These are phyloP conservation scores for Panellus pusillus DNA, from an alignment of 768 basidiomycete species.

Conservation along the genomic window DNA sequence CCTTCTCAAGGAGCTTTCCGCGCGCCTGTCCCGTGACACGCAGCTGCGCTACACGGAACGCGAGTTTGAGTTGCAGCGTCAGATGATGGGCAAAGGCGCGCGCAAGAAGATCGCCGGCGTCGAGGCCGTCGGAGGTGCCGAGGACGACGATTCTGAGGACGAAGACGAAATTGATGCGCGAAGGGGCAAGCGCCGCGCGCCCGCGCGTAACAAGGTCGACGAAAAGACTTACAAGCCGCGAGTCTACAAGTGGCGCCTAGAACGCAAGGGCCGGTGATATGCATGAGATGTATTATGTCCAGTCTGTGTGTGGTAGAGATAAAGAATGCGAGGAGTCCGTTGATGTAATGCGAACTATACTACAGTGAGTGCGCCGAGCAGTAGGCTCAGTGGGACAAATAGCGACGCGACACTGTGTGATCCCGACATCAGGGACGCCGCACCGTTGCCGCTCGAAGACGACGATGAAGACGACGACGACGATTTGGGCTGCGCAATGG, in stretches of 20 bases:
- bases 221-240: conserved; percentile 74
- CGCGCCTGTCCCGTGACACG: conserved; percentile 74
- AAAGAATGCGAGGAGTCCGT: conserved; percentile 6
- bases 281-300: conserved; percentile 4
- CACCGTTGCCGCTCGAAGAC: conserved; percentile 9
- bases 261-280: conserved; percentile 63
- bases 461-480: conserved; percentile 29
- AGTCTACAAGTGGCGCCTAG: conserved; percentile 84
- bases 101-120: conserved; percentile 66
- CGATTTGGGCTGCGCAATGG: conserved; percentile 57
- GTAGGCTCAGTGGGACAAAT: conserved; percentile 25
- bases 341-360: conserved; percentile 22
- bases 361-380: conserved; percentile 28
- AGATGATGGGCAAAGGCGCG: conserved; percentile 86
- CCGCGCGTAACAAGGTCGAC: conserved; percentile 38
- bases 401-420: conserved; percentile 17
- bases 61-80: conserved; percentile 86
- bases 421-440: background rate
- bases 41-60: conserved; percentile 81
- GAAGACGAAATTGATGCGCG: conserved; percentile 52
- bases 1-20: conserved; percentile 79
- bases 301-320: too few species aligned
- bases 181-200: conserved; percentile 36
- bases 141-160: conserved; percentile 54
- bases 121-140: conserved; percentile 50